Conservation (phyloP, 768 basidiomycete species). For the Lactarius sanguifluus region DNA sequence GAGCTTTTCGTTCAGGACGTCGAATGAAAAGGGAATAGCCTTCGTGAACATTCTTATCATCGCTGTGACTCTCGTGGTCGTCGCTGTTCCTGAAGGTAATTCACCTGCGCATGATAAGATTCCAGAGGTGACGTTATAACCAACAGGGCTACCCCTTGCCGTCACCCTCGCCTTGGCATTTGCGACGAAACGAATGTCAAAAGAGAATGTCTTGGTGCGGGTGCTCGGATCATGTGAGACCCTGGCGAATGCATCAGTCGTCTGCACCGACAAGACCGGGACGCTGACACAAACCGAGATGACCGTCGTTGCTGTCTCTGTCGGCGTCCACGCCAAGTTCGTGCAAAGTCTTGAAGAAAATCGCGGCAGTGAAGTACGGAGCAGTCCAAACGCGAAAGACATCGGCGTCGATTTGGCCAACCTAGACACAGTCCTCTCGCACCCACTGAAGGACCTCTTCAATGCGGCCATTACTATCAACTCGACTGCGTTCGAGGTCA, state of each 20-base stretch:
- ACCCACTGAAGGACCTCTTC: slow-evolving; percentile 61
- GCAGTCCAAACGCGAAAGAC: slow-evolving; percentile 50
- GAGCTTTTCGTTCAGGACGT: slow-evolving; percentile 43
- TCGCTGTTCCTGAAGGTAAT: slow-evolving; percentile 79
- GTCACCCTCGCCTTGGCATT: slow-evolving; percentile 96
- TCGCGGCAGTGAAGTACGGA: slow-evolving; percentile 59
- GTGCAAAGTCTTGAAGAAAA: slow-evolving; percentile 76
- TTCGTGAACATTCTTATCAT: slow-evolving; percentile 96
- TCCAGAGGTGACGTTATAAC: slow-evolving; percentile 5
- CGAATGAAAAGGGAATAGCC: slow-evolving; percentile 81
- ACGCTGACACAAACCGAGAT: slow-evolving; percentile 95
- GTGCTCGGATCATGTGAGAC: slow-evolving; percentile 97
- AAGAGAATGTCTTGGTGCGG: slow-evolving; percentile 91
- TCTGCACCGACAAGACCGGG: slow-evolving; percentile 95
- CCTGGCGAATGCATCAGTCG: slow-evolving; percentile 96
- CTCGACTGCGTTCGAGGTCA: slow-evolving; percentile 92
- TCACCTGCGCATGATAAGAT: slow-evolving; percentile 18
- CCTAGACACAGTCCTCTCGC: slow-evolving; percentile 59
- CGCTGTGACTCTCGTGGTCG: slow-evolving; percentile 85
- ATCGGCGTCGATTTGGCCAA: slow-evolving; percentile 82
- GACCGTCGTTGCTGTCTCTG: slow-evolving; percentile 93
- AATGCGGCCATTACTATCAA: slow-evolving; percentile 89
- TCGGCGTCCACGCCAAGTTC: slow-evolving; percentile 94
- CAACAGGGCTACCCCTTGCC: slow-evolving; percentile 82
- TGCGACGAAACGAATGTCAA: slow-evolving; percentile 95